Conservation (phyloP, 2,329 filamentous ascomycete genomes). For the Teratosphaeria zuluensis region DNA sequence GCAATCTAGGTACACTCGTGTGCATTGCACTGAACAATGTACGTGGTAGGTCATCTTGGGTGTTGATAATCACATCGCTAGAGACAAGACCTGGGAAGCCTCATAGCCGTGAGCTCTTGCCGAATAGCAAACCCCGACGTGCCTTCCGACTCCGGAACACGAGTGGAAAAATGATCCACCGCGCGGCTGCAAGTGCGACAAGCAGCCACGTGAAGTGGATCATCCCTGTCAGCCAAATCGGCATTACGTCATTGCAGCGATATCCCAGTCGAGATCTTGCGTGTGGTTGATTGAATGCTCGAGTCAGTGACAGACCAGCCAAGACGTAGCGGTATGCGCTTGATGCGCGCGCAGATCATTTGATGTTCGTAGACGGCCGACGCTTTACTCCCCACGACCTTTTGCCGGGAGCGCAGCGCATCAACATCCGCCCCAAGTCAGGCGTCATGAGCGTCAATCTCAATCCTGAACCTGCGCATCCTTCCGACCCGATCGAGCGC, state of each 20-base stretch:
- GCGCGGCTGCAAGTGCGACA: neutral
- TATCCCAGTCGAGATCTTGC: neutral
- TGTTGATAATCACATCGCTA: neutral
- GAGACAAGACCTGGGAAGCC: neutral
- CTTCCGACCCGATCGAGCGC: neutral
- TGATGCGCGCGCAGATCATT: neutral
- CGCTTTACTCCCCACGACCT: neutral
- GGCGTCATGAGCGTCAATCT: slow-evolving; percentile 3
- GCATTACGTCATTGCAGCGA: neutral
- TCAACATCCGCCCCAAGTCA: slow-evolving; percentile 2
- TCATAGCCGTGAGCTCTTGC: slow-evolving; percentile 6
- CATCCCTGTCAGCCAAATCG: no score
- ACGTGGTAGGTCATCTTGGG: neutral
- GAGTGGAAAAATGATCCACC: neutral
- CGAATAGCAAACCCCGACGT: neutral
- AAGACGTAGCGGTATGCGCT: no score
- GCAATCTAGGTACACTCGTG: no score
- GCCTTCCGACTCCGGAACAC: neutral
- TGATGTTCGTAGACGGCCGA: neutral
- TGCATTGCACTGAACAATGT: neutral
- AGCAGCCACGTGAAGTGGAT: neutral
- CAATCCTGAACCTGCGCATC: neutral
- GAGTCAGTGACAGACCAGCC: neutral
- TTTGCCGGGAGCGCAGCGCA: neutral
- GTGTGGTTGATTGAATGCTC: no score